Evolutionary conservation across 257 asterid genomes (phyloP).

Genomic region (Ocimum tenuiflorum): DNA sequence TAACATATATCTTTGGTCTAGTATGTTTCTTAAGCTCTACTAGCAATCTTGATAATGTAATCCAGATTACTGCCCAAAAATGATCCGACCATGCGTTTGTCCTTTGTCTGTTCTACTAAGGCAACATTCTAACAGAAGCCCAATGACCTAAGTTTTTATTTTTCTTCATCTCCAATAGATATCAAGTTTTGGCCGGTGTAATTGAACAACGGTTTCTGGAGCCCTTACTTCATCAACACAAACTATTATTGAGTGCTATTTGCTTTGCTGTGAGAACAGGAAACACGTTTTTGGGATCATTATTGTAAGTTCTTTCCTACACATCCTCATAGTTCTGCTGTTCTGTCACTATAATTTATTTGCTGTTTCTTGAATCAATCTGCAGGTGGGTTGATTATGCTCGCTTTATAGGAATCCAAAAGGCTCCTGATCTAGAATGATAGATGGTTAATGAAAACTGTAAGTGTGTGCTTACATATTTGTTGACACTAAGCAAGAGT

Average conservation of each 20-base stretch:
- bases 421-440: conserved; percentile 46
- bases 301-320: conserved; percentile 44
- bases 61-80: neutral
- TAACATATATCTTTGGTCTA: too few species aligned
- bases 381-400: conserved; percentile 90
- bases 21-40: neutral
- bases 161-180: conserved; percentile 33
- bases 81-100: neutral
- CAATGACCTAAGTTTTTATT: neutral
- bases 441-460: conserved; percentile 8
- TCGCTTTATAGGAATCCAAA: conserved; percentile 66
- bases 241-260: conserved; percentile 56
- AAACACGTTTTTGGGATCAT: conserved; percentile 75
- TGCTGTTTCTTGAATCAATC: neutral
- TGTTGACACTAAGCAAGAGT: conserved; percentile 26
- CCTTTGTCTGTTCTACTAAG: neutral
- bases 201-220: conserved; percentile 71
- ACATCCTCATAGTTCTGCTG: neutral
- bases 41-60: neutral
- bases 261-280: conserved; percentile 91
- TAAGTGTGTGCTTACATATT: conserved; percentile 13
- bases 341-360: neutral
- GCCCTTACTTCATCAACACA: conserved; percentile 68
- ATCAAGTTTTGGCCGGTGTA: conserved; percentile 74
- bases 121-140: neutral